Conservation (phyloP, 176 grass and related monocot genomes). For the Poa pratensis region DNA sequence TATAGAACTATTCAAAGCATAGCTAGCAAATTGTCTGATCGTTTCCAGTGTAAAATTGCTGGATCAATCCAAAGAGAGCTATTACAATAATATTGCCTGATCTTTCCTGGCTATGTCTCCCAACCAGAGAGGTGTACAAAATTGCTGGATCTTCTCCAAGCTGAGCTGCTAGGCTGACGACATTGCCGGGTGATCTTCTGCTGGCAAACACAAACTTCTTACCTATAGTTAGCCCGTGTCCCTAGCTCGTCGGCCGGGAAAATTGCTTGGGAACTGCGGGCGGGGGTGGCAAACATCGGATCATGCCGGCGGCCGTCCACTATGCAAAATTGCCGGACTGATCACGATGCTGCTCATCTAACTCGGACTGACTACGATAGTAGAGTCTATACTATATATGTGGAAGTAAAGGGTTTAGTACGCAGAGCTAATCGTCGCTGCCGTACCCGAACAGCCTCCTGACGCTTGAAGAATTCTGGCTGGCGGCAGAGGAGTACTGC, state of each 20-base stretch:
- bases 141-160: constrained; percentile 18
- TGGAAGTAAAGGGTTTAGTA: background rate
- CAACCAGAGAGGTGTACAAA: background rate
- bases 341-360: constrained; percentile 1
- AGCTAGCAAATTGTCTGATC: background rate
- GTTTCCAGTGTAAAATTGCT: constrained; percentile 12
- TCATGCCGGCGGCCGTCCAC: constrained; percentile 25
- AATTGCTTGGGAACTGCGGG: constrained; percentile 28
- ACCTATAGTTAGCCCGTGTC: constrained; percentile 17
- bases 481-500: background rate
- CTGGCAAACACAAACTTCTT: background rate
- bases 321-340: constrained; percentile 21
- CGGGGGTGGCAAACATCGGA: constrained; percentile 14
- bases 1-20: background rate
- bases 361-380: background rate
- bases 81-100: background rate
- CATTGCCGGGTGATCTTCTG: background rate
- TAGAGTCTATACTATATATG: background rate
- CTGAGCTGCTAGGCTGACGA: constrained; percentile 15
- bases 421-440: background rate
- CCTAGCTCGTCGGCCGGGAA: constrained; percentile 21
- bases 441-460: background rate
- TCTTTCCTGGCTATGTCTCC: background rate
- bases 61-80: background rate
- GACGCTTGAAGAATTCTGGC: background rate